Conservation (phyloP, 1,284 basidiomycete genomes). For the Quambalaria eucalypti region DNA sequence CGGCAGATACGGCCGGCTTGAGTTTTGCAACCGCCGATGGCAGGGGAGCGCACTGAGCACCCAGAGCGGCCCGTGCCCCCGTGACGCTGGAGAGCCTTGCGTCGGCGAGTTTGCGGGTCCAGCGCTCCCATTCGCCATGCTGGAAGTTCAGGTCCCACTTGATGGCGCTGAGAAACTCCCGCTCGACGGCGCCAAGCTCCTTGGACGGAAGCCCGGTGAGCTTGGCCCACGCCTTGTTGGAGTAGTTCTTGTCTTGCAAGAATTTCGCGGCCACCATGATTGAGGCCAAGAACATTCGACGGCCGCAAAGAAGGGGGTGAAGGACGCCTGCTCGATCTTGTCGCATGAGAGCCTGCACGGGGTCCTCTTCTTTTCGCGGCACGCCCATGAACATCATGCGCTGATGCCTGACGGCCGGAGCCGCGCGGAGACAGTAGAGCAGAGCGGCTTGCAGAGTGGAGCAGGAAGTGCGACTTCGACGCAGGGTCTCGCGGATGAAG, state of each 20-base stretch:
- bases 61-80: background rate
- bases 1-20: background rate
- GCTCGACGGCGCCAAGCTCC: conserved; percentile 50
- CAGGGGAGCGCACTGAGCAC: background rate
- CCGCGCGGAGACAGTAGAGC: conserved; percentile 31
- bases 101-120: conserved; percentile 14
- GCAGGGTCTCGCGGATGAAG: conserved; percentile 42
- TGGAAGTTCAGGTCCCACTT: conserved; percentile 48
- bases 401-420: background rate
- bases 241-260: conserved; percentile 82
- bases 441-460: conserved; percentile 41
- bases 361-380: background rate
- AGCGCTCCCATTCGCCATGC: conserved; percentile 29
- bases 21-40: background rate
- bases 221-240: conserved; percentile 79
- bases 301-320: conserved; percentile 67
- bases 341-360: conserved; percentile 11
- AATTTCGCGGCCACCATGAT: conserved; percentile 84
- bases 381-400: background rate
- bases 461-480: conserved; percentile 40
- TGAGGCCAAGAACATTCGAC: conserved; percentile 75
- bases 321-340: conserved; percentile 4
- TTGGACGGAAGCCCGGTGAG: conserved; percentile 48
- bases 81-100: background rate
- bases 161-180: conserved; percentile 48